These are phyloP conservation scores for Marasmius fiardii DNA, from an alignment of 1,284 basidiomycete genomes.

Conservation along the genomic window DNA sequence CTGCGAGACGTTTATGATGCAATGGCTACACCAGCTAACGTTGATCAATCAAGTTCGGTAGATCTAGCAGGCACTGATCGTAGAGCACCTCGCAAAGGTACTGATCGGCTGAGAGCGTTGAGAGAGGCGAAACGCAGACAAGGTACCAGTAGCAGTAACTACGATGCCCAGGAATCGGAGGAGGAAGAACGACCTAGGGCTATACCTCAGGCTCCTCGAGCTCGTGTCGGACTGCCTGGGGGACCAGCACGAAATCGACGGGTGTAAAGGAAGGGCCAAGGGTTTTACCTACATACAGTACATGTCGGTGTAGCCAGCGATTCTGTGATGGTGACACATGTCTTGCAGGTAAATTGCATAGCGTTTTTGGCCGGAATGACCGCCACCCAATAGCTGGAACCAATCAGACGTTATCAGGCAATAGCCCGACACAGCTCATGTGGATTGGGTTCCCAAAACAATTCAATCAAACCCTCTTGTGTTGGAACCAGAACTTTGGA, in stretches of 20 bases:
- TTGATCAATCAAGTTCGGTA: background rate
- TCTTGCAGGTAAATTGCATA: too few species aligned
- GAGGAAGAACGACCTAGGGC: background rate
- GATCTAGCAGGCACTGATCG: background rate
- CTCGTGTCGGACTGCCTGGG: background rate
- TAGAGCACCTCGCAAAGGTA: conserved; percentile 26
- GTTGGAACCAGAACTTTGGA: conserved; percentile 5
- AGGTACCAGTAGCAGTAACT: conserved; percentile 7
- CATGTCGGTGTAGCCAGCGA: too few species aligned
- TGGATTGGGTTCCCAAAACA: too few species aligned
- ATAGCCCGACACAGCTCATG: too few species aligned
- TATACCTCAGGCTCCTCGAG: conserved; percentile 1
- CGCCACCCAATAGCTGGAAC: too few species aligned
- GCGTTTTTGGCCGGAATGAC: too few species aligned
- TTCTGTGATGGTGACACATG: too few species aligned
- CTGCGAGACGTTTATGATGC: conserved; percentile 36
- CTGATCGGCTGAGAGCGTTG: conserved; percentile 48
- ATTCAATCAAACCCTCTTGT: too few species aligned
- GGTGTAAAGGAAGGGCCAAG: background rate
- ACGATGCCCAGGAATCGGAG: background rate
- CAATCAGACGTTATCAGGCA: too few species aligned
- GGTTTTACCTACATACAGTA: too few species aligned
- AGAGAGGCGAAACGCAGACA: conserved; percentile 47
- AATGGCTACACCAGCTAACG: conserved; percentile 18
- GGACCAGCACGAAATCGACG: background rate